Conservation (phyloP, 2,329 filamentous ascomycete species). For the Mollisiaceae sp. region DNA sequence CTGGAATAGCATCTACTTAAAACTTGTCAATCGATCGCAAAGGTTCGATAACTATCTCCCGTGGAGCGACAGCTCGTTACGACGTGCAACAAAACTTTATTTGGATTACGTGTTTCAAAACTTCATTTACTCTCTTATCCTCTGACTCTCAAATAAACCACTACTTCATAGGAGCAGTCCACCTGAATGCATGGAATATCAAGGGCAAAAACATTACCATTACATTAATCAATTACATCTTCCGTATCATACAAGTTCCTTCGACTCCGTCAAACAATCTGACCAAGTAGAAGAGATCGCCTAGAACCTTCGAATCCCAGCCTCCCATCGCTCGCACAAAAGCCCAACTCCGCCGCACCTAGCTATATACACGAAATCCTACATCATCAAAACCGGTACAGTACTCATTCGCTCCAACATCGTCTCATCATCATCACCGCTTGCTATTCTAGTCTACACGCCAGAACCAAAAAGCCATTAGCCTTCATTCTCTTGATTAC, state of each 20-base stretch:
- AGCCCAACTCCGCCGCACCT: background rate
- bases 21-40: too few relatives aligned
- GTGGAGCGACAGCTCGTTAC: too few relatives aligned
- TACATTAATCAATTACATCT: too few relatives aligned
- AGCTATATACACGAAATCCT: background rate
- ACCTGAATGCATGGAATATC: too few relatives aligned
- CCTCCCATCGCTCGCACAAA: background rate
- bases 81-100: too few relatives aligned
- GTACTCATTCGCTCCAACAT: slow-evolving; percentile 3
- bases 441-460: background rate
- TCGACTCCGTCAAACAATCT: background rate
- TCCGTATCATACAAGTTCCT: background rate
- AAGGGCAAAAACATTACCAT: too few relatives aligned
- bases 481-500: background rate
- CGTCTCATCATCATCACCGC: background rate
- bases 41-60: too few relatives aligned
- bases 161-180: too few relatives aligned
- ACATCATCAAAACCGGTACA: slow-evolving; percentile 14
- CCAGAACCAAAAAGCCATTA: background rate
- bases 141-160: too few relatives aligned
- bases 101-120: too few relatives aligned
- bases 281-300: background rate
- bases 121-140: too few relatives aligned
- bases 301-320: background rate
- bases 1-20: too few relatives aligned